Percentiles rank a stretch among this genome's conserved stretches.
phyloP scores from a whole-genome alignment of 371 early-diverging fungal genomes.

The Mucor circinelloides region DNA sequence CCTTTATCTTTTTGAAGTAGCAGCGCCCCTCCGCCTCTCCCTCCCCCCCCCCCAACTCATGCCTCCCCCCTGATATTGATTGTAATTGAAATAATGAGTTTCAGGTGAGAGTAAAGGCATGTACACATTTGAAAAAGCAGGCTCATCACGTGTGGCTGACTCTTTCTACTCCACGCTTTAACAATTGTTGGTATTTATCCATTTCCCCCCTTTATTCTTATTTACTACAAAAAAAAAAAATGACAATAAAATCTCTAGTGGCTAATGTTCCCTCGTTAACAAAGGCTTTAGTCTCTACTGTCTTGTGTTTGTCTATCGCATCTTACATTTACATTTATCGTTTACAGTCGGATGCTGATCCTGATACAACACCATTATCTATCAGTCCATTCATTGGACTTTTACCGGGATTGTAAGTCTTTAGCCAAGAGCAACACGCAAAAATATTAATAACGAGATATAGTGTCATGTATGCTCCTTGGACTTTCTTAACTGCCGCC shows the following conservation, averaged over 20 bases:
- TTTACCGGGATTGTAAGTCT: slow-evolving; percentile 50
- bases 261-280: slow-evolving; percentile 49
- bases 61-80: background rate
- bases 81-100: background rate
- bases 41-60: too few species aligned
- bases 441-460: background rate
- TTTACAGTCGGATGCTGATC: slow-evolving; percentile 22
- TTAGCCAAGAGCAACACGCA: background rate
- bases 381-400: slow-evolving; percentile 47
- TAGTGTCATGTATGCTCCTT: slow-evolving; percentile 44
- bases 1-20: background rate
- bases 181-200: background rate
- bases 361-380: slow-evolving; percentile 14
- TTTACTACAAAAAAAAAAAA: background rate
- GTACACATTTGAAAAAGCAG: background rate
- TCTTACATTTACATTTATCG: slow-evolving; percentile 38
- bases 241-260: slow-evolving; percentile 12
- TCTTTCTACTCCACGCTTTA: background rate
- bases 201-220: background rate
- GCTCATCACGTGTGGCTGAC: background rate
- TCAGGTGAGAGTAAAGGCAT: background rate
- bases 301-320: slow-evolving; percentile 29
- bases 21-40: background rate
- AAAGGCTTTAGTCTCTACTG: slow-evolving; percentile 37
- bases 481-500: slow-evolving; percentile 48